Percentiles rank a stretch among this genome's conserved stretches.
phyloP scores from a whole-genome alignment of 1,284 basidiomycete species.

The Ustilago vetiveriae region DNA sequence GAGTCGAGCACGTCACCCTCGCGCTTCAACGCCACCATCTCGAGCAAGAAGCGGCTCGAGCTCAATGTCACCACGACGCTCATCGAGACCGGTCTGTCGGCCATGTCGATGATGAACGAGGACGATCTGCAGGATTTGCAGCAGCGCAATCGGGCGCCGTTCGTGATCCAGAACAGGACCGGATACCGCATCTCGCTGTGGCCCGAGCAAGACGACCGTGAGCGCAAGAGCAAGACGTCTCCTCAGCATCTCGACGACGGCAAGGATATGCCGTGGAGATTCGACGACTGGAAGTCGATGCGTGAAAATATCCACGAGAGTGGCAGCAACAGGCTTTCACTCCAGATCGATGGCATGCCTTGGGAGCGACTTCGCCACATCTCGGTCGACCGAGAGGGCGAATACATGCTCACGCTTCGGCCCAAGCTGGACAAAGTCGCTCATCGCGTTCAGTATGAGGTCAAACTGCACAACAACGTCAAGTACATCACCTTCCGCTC shows the following conservation, averaged over 20 bases:
- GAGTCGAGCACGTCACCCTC: conserved; percentile 67
- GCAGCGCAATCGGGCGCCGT: conserved; percentile 83
- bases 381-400: conserved; percentile 93
- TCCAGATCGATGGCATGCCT: conserved; percentile 81
- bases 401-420: conserved; percentile 85
- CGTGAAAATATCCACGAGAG: conserved; percentile 73
- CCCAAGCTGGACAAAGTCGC: conserved; percentile 80
- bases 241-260: conserved; percentile 73
- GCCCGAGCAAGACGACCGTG: conserved; percentile 71
- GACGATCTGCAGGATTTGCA: conserved; percentile 68
- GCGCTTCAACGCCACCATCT: conserved; percentile 74
- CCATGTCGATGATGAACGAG: conserved; percentile 76
- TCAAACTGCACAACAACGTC: conserved; percentile 89
- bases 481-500: conserved; percentile 95
- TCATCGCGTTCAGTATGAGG: conserved; percentile 87
- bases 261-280: conserved; percentile 89
- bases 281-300: conserved; percentile 94
- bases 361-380: conserved; percentile 92
- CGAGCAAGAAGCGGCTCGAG: conserved; percentile 85
- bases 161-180: conserved; percentile 89
- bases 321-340: conserved; percentile 56
- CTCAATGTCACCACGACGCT: conserved; percentile 93
- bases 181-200: conserved; percentile 72
- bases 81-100: conserved; percentile 83
- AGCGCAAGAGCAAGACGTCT: conserved; percentile 59